Conservation (phyloP, 495 filamentous ascomycete species). For the Elasticomyces elasticus region DNA sequence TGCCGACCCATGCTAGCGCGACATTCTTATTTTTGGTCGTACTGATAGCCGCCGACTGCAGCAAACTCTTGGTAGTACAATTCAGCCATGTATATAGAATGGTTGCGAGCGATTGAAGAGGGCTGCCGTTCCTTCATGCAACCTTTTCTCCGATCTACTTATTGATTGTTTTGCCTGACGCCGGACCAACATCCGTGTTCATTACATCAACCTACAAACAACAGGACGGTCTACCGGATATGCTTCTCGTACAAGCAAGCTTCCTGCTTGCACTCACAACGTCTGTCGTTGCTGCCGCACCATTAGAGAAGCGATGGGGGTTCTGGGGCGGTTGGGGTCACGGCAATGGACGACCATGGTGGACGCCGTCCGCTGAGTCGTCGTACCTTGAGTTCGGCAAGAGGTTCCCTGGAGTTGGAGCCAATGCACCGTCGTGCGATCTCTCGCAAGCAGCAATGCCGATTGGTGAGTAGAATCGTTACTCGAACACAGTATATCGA, state of each 20-base stretch:
- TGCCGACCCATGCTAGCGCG: slow-evolving; percentile 4
- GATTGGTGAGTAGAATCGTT: slow-evolving; percentile 3
- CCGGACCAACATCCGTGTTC: slow-evolving; percentile 1
- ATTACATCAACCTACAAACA: not conserved
- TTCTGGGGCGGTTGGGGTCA: slow-evolving; percentile 3
- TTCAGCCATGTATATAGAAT: slow-evolving; percentile 22
- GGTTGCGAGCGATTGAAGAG: not conserved
- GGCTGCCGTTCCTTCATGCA: not conserved
- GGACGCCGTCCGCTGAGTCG: slow-evolving; percentile 4
- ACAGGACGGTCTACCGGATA: not conserved
- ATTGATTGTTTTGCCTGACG: not conserved
- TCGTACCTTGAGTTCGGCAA: slow-evolving; percentile 14
- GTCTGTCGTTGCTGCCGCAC: slow-evolving; percentile 5
- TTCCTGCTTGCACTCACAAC: slow-evolving; percentile 12
- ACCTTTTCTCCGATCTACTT: not conserved
- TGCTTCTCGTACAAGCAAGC: slow-evolving; percentile 12
- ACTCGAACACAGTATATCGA: slow-evolving; percentile 11
- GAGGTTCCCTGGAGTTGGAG: not conserved
- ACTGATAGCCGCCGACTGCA: slow-evolving; percentile 13
- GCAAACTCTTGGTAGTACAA: slow-evolving; percentile 4
- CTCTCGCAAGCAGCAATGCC: slow-evolving; percentile 9
- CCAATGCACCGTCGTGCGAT: slow-evolving; percentile 9
- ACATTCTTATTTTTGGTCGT: slow-evolving; percentile 1
- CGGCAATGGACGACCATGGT: not conserved
- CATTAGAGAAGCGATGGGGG: slow-evolving; percentile 7